These are phyloP conservation scores for Diaporthe batatas DNA, from an alignment of 2,329 filamentous ascomycete genomes.

Conservation along the genomic window DNA sequence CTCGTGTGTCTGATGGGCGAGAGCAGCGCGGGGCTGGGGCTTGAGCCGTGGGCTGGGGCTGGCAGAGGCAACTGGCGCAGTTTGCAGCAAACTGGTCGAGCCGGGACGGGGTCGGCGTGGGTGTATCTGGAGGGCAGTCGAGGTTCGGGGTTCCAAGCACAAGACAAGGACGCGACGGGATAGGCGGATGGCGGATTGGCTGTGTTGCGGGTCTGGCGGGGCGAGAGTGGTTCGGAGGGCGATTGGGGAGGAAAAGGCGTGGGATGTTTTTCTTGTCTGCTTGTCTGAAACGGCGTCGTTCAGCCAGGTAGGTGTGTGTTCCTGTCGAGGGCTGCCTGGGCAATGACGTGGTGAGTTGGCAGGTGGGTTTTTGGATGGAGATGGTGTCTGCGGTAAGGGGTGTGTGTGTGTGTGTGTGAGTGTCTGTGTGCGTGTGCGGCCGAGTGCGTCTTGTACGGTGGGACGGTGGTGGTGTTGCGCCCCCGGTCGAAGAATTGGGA, in stretches of 20 bases:
- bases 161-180: conserved; percentile 19
- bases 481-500: conserved; percentile 12
- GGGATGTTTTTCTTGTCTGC: not conserved
- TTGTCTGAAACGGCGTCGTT: conserved; percentile 24
- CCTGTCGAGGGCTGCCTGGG: conserved; percentile 18
- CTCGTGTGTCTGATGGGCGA: conserved; percentile 5
- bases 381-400: conserved; percentile 19
- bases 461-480: conserved; percentile 22
- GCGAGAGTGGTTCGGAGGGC: not conserved
- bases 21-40: conserved; percentile 3
- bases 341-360: conserved; percentile 32
- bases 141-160: not conserved
- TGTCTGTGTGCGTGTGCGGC: not conserved
- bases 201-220: conserved; percentile 15
- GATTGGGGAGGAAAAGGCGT: not conserved
- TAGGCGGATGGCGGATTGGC: conserved; percentile 11
- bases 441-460: not conserved
- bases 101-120: not conserved
- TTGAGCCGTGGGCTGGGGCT: not conserved
- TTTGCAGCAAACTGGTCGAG: not conserved
- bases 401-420: not conserved
- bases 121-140: conserved; percentile 8
- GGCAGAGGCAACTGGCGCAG: not conserved
- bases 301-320: not conserved
- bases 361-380: conserved; percentile 21